Evolutionary conservation across 768 basidiomycete genomes (phyloP), one percentile per base, ranked within the genome.

Genomic region (Cystobasidium ongulense): DNA sequence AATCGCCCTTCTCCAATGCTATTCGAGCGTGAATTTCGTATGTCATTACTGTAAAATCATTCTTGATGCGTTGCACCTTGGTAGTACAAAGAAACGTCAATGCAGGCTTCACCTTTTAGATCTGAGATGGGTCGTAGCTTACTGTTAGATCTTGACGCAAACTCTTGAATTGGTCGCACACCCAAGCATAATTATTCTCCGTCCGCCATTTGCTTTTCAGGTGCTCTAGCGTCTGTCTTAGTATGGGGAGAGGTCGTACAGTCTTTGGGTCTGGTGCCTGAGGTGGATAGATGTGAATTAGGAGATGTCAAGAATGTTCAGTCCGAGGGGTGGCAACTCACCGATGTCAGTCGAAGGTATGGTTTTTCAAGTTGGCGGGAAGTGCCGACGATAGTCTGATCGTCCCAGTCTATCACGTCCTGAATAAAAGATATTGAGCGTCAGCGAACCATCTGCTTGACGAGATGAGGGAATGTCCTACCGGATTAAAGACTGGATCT

Each of bases 11-110:
- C 85, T 94, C 91, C 46, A 99, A 84, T 53, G 96, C 96, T 84
- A 98, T 95, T 38, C 96, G 88, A 29, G 92, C 96, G 82, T 99
- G 96, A 43, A 95, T 96, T 81, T 99, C 96, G 80, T 99, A 99
- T 13, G 96, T 96, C 81, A 89, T 86, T 31, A 95, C 92, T 7
- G 96, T 97, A 79, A 99, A 96, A 70, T 95, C 91, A 77, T 96
- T 98, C 84, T 96, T 97, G 77, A 99, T 96, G 36, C 96, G 89
- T 83, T 99, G 96, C 27, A 99, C 95, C 95, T 98, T 53, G 39
- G 68, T 36, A 76, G n/a, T n/a, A n/a, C 33, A 31, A 23, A 29
- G 23, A 5, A 41, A 7, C 18, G 64, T 21, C 35, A 25, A 23
- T 10, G 63, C 21, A 27, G 73, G 7, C n/a, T n/a, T n/a, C n/a